Conservation (phyloP, 2,329 filamentous ascomycete genomes). For the Calonectria henricotiae region DNA sequence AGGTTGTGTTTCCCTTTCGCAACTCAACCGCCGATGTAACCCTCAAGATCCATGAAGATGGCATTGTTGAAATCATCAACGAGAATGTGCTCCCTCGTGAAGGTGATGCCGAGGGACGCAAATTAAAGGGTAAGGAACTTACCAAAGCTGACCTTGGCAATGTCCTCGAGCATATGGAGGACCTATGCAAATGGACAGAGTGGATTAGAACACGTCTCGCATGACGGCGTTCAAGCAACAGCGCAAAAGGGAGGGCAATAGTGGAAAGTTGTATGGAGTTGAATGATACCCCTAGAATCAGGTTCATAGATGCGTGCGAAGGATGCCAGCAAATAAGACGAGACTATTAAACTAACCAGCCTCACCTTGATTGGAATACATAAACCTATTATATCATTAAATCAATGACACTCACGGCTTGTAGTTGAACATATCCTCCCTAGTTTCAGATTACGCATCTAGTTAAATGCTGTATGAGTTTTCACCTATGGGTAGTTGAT, state of each 20-base stretch:
- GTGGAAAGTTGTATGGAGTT: constrained; percentile 36
- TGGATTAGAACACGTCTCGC: constrained; percentile 65
- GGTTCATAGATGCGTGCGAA: constrained; percentile 5
- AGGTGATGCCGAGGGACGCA: constrained; percentile 44
- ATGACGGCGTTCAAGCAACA: constrained; percentile 36
- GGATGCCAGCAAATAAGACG: background rate
- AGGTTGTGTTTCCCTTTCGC: constrained; percentile 71
- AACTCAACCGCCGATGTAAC: constrained; percentile 68
- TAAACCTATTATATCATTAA: background rate
- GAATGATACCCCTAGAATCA: constrained; percentile 50
- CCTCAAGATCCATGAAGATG: constrained; percentile 74
- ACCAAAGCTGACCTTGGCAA: constrained; percentile 63
- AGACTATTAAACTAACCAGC: background rate
- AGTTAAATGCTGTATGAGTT: background rate
- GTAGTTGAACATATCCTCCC: background rate
- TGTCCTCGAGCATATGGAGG: constrained; percentile 67
- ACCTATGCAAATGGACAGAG: constrained; percentile 70
- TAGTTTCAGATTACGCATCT: too few species aligned
- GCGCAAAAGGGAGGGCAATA: constrained; percentile 11
- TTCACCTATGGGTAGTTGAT: background rate
- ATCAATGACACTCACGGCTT: background rate
- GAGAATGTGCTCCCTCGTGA: constrained; percentile 66
- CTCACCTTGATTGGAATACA: constrained; percentile 1
- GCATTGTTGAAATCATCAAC: constrained; percentile 71
- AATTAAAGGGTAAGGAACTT: constrained; percentile 58